Percentiles rank a stretch among this genome's conserved stretches.
phyloP scores from a whole-genome alignment of 2,329 filamentous ascomycete genomes.

The Hypomyces rosellus region DNA sequence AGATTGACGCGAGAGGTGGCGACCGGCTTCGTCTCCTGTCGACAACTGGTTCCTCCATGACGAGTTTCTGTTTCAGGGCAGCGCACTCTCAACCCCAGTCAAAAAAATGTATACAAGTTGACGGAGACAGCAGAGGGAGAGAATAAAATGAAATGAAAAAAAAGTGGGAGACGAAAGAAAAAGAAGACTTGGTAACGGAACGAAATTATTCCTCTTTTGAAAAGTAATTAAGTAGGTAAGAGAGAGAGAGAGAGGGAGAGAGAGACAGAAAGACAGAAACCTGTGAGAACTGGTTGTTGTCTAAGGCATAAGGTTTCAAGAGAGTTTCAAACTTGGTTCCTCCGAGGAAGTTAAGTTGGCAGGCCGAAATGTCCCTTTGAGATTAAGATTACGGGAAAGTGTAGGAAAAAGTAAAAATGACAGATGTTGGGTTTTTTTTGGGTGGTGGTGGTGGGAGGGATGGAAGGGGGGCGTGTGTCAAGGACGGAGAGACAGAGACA shows the following conservation, averaged over 20 bases:
- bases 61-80: background rate
- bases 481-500: background rate
- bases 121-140: background rate
- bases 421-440: too few relatives aligned
- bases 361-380: too few relatives aligned
- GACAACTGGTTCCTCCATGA: constrained; percentile 8
- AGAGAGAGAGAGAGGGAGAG: background rate
- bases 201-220: too few relatives aligned
- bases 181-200: background rate
- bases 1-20: constrained; percentile 5
- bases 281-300: background rate
- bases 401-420: background rate
- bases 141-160: background rate
- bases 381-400: background rate
- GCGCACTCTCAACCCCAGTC: background rate
- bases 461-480: background rate
- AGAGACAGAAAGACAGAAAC: background rate
- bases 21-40: constrained; percentile 4
- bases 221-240: too few relatives aligned
- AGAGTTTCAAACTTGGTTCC: too few relatives aligned
- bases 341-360: too few relatives aligned
- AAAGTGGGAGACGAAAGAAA: background rate
- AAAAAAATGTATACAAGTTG: background rate
- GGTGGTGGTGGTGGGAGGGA: too few relatives aligned
- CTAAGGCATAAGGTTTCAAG: background rate